Percentiles rank a stretch among this genome's conserved stretches.
phyloP scores from a whole-genome alignment of 768 basidiomycete species.

The Kwoniella mangroviensis region DNA sequence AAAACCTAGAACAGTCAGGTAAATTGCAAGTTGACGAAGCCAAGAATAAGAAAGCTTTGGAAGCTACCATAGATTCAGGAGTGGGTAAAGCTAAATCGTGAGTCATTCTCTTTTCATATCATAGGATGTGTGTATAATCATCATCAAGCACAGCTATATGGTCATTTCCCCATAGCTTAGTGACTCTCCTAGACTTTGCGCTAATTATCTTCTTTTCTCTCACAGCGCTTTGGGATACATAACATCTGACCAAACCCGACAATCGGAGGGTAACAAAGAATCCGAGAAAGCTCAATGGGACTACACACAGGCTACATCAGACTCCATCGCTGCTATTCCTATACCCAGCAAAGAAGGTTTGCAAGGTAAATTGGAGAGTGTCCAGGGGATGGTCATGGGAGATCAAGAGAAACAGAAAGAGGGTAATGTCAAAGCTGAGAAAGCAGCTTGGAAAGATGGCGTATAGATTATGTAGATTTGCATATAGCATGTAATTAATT shows the following conservation, averaged over 20 bases:
- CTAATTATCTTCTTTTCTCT: no score
- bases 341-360: constrained; percentile 46
- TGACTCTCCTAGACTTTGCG: no score
- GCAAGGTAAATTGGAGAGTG: constrained; percentile 49
- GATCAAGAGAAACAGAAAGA: constrained; percentile 52
- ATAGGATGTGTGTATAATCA: no score
- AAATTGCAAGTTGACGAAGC: constrained; percentile 42
- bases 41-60: constrained; percentile 38
- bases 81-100: constrained; percentile 46
- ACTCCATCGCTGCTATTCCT: constrained; percentile 28
- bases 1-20: constrained; percentile 33
- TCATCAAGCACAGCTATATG: no score
- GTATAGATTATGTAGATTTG: constrained; percentile 21
- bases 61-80: constrained; percentile 40
- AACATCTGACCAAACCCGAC: constrained; percentile 49
- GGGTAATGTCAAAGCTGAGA: constrained; percentile 54
- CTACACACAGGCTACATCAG: constrained; percentile 49
- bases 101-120: constrained; percentile 15
- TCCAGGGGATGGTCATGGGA: constrained; percentile 53
- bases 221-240: constrained; percentile 47
- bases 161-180: no score
- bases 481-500: background rate
- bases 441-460: constrained; percentile 56
- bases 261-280: constrained; percentile 52
- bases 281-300: constrained; percentile 54